Evolutionary conservation across 139 green algal genomes (phyloP), one percentile per base, ranked within the genome.

Genomic region (Astrephomene gubernaculifera): DNA sequence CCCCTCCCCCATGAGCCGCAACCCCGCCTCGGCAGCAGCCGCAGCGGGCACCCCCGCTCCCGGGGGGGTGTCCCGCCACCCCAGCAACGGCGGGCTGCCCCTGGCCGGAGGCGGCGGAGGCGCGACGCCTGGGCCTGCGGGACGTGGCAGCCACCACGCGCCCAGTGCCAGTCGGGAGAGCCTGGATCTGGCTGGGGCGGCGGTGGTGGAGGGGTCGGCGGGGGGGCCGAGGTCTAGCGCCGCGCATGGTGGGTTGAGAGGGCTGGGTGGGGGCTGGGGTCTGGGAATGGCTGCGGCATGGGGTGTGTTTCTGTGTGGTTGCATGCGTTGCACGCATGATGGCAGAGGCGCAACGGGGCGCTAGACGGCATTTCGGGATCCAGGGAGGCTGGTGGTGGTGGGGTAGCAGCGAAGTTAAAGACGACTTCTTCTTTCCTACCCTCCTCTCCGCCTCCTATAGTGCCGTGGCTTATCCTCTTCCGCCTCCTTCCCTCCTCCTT

Each of bases 91-190:
- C 57, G 75, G 57, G 27, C 39, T 84, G 39, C 25, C 43, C 43
- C 39, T 36, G 17, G 10, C 27, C 39, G 17, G 41, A 1, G 41
- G 31, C 41, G 61, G 31, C 27, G 38, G 49, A 25, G 3, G 39
- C 57, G n/a, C 12, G 25, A 7, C 60, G 41, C 9, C 38, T 29
- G 53, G 22, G 43, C 8, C 27, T 21, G 76, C n/a, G 25, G 35
- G 31, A 24, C n/a, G n/a, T n/a, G n/a, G n/a, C n/a, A n/a, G n/a
- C n/a, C n/a, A 27, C 33, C 74, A 82, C 53, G 39, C 54, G 22
- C 74, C 27, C 54, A 82, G 74, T 60, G 41, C 17, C 41, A 72
- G 76, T 41, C 60, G 76, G 29, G 76, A 83, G 12, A 83, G 76
- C 76, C 25, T 83, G 35, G 76, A 83, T 24, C 39, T 83, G n/a